A percentile compares a stretch with the other conserved stretches of the same genome.
Evolutionary conservation across 768 basidiomycete genomes (phyloP).

Genomic region (Russula ochroleuca): DNA sequence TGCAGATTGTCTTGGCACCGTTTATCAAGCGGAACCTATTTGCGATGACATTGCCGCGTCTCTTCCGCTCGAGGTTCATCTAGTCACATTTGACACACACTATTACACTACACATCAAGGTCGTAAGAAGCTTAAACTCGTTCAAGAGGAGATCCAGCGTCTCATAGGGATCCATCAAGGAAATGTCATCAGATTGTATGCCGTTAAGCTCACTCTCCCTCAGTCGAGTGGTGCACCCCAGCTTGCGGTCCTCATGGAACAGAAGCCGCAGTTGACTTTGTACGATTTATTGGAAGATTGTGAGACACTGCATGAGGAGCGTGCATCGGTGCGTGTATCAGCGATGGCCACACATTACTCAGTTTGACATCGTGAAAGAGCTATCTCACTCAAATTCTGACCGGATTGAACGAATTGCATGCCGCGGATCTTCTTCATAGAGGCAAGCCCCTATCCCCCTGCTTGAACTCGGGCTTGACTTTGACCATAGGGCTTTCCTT

Average conservation of each 20-base stretch:
- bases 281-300: constrained; percentile 74
- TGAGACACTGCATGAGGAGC: constrained; percentile 65
- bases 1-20: constrained; percentile 59
- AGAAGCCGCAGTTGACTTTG: constrained; percentile 59
- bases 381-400: constrained; percentile 68
- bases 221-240: constrained; percentile 47
- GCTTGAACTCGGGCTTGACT: constrained; percentile 2
- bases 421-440: constrained; percentile 64
- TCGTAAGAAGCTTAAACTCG: constrained; percentile 62
- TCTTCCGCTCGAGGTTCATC: constrained; percentile 62
- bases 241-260: constrained; percentile 67
- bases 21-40: constrained; percentile 71
- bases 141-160: constrained; percentile 62
- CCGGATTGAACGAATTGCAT: constrained; percentile 65
- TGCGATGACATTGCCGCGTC: constrained; percentile 58
- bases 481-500: constrained; percentile 49
- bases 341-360: constrained; percentile 2
- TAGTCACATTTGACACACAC: constrained; percentile 58
- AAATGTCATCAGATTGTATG: constrained; percentile 63
- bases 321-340: constrained; percentile 51
- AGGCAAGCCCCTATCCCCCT: constrained; percentile 37
- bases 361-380: constrained; percentile 43
- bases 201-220: constrained; percentile 57
- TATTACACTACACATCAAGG: constrained; percentile 71
- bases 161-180: constrained; percentile 56